A percentile compares a stretch with the other conserved stretches of the same genome.
phyloP scores from a whole-genome alignment of 495 filamentous ascomycete genomes.

The Glarea lozoyensis region DNA sequence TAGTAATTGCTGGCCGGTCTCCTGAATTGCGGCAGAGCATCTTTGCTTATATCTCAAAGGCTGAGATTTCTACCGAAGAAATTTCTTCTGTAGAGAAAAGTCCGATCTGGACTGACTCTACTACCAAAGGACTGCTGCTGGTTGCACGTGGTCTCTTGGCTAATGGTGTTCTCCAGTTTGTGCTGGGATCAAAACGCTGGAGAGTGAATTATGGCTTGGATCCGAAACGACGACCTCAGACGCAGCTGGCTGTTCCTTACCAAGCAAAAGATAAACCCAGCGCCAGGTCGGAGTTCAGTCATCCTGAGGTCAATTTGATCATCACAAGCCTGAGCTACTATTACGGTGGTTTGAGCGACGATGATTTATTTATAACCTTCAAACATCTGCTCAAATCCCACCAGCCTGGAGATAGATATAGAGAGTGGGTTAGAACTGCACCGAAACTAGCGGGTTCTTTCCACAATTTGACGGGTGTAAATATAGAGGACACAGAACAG shows the following conservation, averaged over 20 bases:
- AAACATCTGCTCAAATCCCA: slow-evolving; percentile 43
- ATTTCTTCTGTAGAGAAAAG: slow-evolving; percentile 28
- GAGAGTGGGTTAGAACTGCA: slow-evolving; percentile 37
- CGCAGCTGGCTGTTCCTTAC: slow-evolving; percentile 60
- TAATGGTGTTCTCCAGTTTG: slow-evolving; percentile 43
- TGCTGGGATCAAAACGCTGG: slow-evolving; percentile 52
- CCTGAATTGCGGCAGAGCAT: slow-evolving; percentile 27
- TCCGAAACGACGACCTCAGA: slow-evolving; percentile 24
- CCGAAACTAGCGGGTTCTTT: slow-evolving; percentile 29
- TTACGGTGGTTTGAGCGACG: slow-evolving; percentile 48
- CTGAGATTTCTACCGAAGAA: slow-evolving; percentile 20
- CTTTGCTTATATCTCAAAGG: slow-evolving; percentile 33
- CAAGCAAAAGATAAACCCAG: slow-evolving; percentile 60
- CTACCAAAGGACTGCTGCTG: slow-evolving; percentile 38
- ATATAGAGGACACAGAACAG: slow-evolving; percentile 43
- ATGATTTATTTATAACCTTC: slow-evolving; percentile 43
- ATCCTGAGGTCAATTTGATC: slow-evolving; percentile 60
- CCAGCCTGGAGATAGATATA: slow-evolving; percentile 46
- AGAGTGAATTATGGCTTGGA: slow-evolving; percentile 58
- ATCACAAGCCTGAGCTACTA: slow-evolving; percentile 66
- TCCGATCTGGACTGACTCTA: slow-evolving; percentile 13
- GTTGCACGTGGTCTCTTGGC: slow-evolving; percentile 56
- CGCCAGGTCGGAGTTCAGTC: slow-evolving; percentile 58
- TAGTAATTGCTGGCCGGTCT: slow-evolving; percentile 33
- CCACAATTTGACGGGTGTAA: slow-evolving; percentile 44